Evolutionary conservation across 768 basidiomycete genomes (phyloP), one percentile per base, ranked within the genome.

Genomic region (Clitopilus hobsonii): DNA sequence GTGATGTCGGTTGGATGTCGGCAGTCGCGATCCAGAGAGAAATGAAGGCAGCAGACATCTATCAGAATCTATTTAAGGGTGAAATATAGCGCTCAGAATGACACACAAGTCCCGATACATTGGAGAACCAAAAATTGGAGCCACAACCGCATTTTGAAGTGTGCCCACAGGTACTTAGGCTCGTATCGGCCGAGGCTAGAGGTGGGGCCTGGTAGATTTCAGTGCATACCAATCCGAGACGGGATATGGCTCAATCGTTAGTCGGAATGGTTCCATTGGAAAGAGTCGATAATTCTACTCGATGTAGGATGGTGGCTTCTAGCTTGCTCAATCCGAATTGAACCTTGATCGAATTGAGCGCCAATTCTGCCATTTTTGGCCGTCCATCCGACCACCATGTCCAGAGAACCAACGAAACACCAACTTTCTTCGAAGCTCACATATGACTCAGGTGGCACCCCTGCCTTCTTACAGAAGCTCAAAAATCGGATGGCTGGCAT

Each of bases 371-470:
- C 16, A 4, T 45, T 23, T 32, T 32, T 32, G 30, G 16, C 16
- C 41, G n/a, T 20, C 75, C 77, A 16, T 16, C n/a, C 41, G 4
- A 18, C 41, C 41, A 45, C 41, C 41, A 45, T 45, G 41, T 45
- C 41, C 41, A 85, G 77, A 69, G 89, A 91, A 65, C 88, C 83
- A 6, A 89, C 82, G 16, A 75, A 81, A 36, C 78, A 84, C 49
- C 89, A 91, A 58, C 76, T 90, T 38, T 91, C 89, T 7, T 83
- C 88, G 2, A 77, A 82, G 38, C 79, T 91, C 16, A 68, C 84
- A 2, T 91, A 90, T 67, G 77, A 75, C 59, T 74, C 79, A 29
- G n/a, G n/a, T n/a, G 71, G 76, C 22, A 82, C 78, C 0, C 89
- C 89, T 2, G 69, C 77, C 1, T 90, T 90, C 66, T 71, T 90